Evolutionary conservation across 2,329 filamentous ascomycete species (phyloP), one percentile per base, ranked within the genome.

Genomic region (Hypoxylon sp.): DNA sequence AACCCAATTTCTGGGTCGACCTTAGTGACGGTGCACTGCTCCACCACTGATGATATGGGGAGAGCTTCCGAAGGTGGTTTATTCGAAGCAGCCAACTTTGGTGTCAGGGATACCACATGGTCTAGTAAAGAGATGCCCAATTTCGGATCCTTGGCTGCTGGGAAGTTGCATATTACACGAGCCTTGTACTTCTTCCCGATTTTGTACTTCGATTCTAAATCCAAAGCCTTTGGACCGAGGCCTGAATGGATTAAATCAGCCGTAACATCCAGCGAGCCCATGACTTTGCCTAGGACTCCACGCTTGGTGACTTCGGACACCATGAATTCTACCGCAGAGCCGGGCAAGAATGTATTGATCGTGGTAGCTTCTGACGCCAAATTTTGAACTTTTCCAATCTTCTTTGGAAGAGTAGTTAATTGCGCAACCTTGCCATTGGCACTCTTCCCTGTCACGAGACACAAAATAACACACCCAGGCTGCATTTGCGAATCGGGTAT

Each of bases 201-300:
- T 78, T 96, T 94, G 83, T 92, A 95, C 76, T 91, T 91, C 51
- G 90, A 88, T 50, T 90, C 89, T 45, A 97, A 81, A 71, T 96
- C 90, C 49, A 88, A 85, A 25, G 89, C 89, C 62, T 88, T 86
- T 45, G 89, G 87, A 2, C 90, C 92, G 55, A 88, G 87, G 36
- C 94, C 94, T 13, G 94, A 97, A 79, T 99, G 96, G 46, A 98
- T 88, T 36, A 95, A 79, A 79, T 99, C 96, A 17, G 95, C 94
- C 0, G 94, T 98, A 10, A 93, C 92, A 80, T 98, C 93, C 23
- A 99, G 82, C 77, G 94, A 89, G 14, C 96, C 97, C 86, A 99
- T 92, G 48, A 98, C 88, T 79, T 98, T 98, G 74, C 96, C 96
- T 52, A 87, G 84, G 65, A 99, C 81, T n/a, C 96, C 96, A 70